Evolutionary conservation across 768 basidiomycete genomes (phyloP).

Genomic region (Phallus indusiatus): DNA sequence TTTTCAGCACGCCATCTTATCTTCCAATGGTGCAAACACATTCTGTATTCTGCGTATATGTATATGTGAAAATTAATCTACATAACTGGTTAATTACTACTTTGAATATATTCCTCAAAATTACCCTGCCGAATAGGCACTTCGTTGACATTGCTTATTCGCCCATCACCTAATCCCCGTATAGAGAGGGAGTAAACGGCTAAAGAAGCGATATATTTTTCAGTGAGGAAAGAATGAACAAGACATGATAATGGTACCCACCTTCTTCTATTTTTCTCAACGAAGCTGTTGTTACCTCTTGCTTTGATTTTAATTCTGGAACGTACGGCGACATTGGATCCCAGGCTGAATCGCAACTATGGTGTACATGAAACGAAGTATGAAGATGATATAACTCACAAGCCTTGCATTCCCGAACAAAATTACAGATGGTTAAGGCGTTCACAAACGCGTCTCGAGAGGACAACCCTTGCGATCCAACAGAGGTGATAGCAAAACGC

Average conservation of each 20-base stretch:
- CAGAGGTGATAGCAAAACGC: slow-evolving; percentile 85
- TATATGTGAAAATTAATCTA: no score
- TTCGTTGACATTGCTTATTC: background rate
- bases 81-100: no score
- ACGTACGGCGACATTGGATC: slow-evolving; percentile 66
- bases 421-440: slow-evolving; percentile 54
- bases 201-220: slow-evolving; percentile 19
- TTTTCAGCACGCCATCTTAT: no score
- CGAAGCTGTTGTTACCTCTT: slow-evolving; percentile 76
- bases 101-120: no score
- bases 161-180: slow-evolving; percentile 45
- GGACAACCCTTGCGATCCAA: slow-evolving; percentile 43
- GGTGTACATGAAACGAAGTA: background rate
- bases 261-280: slow-evolving; percentile 93
- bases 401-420: slow-evolving; percentile 67
- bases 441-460: slow-evolving; percentile 38
- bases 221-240: background rate
- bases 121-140: background rate
- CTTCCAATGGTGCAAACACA: no score
- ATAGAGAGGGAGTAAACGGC: slow-evolving; percentile 67
- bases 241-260: slow-evolving; percentile 24
- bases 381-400: slow-evolving; percentile 30
- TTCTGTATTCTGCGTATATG: no score
- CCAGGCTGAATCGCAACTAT: slow-evolving; percentile 44
- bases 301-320: slow-evolving; percentile 76